Conservation (phyloP, 73 alveolate genomes). For the Tetrahymena thermophila region DNA sequence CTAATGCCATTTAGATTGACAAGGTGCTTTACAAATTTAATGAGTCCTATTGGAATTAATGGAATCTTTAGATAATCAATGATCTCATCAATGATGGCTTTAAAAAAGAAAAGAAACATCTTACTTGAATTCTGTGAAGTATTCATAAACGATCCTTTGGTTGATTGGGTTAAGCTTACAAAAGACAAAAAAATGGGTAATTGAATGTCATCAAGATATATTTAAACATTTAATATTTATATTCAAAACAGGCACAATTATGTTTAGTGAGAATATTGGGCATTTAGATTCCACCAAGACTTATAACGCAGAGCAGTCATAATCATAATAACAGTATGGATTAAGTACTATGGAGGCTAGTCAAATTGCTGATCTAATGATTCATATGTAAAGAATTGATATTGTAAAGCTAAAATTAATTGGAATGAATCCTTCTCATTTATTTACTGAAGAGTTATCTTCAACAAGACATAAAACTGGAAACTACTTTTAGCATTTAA, state of each 20-base stretch:
- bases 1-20: conserved; percentile 95
- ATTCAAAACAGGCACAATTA: neutral
- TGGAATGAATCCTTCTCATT: conserved; percentile 60
- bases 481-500: conserved; percentile 35
- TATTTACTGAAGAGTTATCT: conserved; percentile 59
- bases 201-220: neutral
- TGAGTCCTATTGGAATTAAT: conserved; percentile 88
- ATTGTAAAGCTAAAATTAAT: conserved; percentile 57
- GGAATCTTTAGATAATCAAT: conserved; percentile 85
- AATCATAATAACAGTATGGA: conserved; percentile 32
- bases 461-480: conserved; percentile 47
- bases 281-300: conserved; percentile 50
- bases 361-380: conserved; percentile 50
- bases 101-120: conserved; percentile 78
- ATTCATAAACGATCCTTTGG: conserved; percentile 93
- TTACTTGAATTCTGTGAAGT: conserved; percentile 96
- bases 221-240: neutral
- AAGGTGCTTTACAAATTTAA: conserved; percentile 73
- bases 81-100: conserved; percentile 78
- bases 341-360: conserved; percentile 9
- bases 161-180: conserved; percentile 91
- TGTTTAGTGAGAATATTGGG: conserved; percentile 14
- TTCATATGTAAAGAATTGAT: conserved; percentile 64
- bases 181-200: conserved; percentile 43
- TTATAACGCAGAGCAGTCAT: conserved; percentile 3